Conservation (phyloP, 2,329 filamentous ascomycete genomes). For the Fusarium sp. region DNA sequence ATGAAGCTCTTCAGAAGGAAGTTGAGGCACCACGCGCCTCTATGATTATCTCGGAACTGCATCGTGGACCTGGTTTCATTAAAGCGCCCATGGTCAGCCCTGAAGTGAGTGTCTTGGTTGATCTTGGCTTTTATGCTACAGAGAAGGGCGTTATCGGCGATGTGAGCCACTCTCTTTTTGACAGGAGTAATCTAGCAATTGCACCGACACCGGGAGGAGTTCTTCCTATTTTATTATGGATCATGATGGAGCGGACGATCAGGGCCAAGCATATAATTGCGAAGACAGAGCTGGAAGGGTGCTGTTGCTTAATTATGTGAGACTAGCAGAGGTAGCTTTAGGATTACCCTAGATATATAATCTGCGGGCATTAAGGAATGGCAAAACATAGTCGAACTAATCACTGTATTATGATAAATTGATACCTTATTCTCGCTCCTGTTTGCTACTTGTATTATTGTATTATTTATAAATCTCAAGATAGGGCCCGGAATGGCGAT, state of each 20-base stretch:
- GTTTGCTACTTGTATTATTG: no score
- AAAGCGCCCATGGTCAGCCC: neutral
- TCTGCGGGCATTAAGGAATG: no score
- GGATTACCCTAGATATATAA: neutral
- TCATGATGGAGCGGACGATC: constrained; percentile 12
- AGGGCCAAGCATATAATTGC: neutral
- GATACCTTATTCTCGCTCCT: no score
- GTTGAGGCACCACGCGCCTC: neutral
- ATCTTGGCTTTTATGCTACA: constrained; percentile 4
- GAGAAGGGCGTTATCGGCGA: constrained; percentile 6
- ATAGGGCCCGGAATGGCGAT: no score
- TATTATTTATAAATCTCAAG: no score
- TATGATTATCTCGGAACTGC: constrained; percentile 1
- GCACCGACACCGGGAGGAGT: constrained; percentile 8
- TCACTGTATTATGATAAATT: no score
- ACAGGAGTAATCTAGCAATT: constrained; percentile 2
- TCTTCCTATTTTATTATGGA: neutral
- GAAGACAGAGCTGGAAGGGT: neutral
- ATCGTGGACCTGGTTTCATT: constrained; percentile 4
- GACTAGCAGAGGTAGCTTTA: no score
- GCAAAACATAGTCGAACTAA: no score
- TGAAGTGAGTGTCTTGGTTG: neutral
- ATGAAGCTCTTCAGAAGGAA: neutral
- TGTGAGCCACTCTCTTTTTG: neutral
- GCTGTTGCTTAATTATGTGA: neutral